Conservation (phyloP, 2,329 filamentous ascomycete genomes). For the Coniochaeta pulveracea region DNA sequence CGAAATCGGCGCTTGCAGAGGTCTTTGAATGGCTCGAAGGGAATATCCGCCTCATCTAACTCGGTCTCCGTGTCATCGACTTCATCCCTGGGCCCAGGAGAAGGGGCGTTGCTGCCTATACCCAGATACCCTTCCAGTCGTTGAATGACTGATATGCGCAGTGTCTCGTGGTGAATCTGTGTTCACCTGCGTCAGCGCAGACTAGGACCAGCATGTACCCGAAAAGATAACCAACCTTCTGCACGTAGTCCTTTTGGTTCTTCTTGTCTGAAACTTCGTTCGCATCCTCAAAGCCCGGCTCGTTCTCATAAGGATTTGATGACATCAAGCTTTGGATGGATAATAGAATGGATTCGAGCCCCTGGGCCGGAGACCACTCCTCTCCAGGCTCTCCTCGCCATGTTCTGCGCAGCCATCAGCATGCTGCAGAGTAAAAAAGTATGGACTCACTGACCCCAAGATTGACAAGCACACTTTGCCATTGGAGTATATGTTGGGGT, state of each 20-base stretch:
- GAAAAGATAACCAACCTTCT: slow-evolving; percentile 50
- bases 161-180: slow-evolving; percentile 81
- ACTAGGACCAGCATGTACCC: not conserved
- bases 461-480: slow-evolving; percentile 95
- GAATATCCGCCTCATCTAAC: slow-evolving; percentile 36
- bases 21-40: slow-evolving; percentile 82
- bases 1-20: slow-evolving; percentile 84
- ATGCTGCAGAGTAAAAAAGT: slow-evolving; percentile 8
- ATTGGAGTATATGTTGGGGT: slow-evolving; percentile 87
- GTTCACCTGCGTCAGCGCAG: slow-evolving; percentile 8
- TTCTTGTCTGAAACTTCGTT: slow-evolving; percentile 58
- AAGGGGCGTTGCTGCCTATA: slow-evolving; percentile 36
- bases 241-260: slow-evolving; percentile 62
- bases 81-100: slow-evolving; percentile 23
- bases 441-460: slow-evolving; percentile 50
- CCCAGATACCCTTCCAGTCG: slow-evolving; percentile 70
- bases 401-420: slow-evolving; percentile 48
- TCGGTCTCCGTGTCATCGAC: slow-evolving; percentile 34
- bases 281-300: slow-evolving; percentile 80
- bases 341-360: slow-evolving; percentile 83
- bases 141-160: slow-evolving; percentile 78
- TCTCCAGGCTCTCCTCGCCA: slow-evolving; percentile 87
- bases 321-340: slow-evolving; percentile 97
- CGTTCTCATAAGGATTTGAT: slow-evolving; percentile 86
- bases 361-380: slow-evolving; percentile 94